phyloP scores from a whole-genome alignment of 2,329 filamentous ascomycete species.

The Stemphylium lycopersici region DNA sequence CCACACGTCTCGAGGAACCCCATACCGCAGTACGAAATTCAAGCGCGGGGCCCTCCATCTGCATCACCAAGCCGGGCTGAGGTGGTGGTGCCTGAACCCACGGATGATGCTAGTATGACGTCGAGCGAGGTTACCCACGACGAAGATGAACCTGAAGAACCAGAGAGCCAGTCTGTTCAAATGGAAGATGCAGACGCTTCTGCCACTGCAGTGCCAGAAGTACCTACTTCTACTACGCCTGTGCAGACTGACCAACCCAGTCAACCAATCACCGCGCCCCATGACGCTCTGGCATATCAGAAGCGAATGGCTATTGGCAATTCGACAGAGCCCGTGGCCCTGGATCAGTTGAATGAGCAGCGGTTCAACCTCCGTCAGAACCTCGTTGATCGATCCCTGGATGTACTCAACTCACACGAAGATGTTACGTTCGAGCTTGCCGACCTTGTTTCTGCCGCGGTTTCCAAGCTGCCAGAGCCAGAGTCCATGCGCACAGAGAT shows the following conservation, averaged over 20 bases:
- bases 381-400: slow-evolving; percentile 86
- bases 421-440: slow-evolving; percentile 89
- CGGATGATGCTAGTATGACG: slow-evolving; percentile 36
- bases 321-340: slow-evolving; percentile 58
- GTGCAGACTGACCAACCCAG: slow-evolving; percentile 24
- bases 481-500: slow-evolving; percentile 72
- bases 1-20: slow-evolving; percentile 68
- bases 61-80: slow-evolving; percentile 43
- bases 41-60: slow-evolving; percentile 37
- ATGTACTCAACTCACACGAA: slow-evolving; percentile 86
- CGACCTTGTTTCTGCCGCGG: slow-evolving; percentile 80
- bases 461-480: slow-evolving; percentile 65
- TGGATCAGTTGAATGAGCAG: slow-evolving; percentile 80
- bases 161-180: slow-evolving; percentile 45
- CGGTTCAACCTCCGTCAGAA: slow-evolving; percentile 74
- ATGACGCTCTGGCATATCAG: slow-evolving; percentile 42
- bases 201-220: slow-evolving; percentile 16
- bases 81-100: slow-evolving; percentile 40
- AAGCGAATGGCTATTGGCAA: slow-evolving; percentile 43
- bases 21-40: slow-evolving; percentile 60
- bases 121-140: slow-evolving; percentile 35
- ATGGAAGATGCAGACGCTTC: slow-evolving; percentile 46
- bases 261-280: slow-evolving; percentile 19
- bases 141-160: slow-evolving; percentile 34
- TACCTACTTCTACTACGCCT: slow-evolving; percentile 21